Conservation (phyloP, 2,329 filamentous ascomycete species). For the Xylariaceae sp. region DNA sequence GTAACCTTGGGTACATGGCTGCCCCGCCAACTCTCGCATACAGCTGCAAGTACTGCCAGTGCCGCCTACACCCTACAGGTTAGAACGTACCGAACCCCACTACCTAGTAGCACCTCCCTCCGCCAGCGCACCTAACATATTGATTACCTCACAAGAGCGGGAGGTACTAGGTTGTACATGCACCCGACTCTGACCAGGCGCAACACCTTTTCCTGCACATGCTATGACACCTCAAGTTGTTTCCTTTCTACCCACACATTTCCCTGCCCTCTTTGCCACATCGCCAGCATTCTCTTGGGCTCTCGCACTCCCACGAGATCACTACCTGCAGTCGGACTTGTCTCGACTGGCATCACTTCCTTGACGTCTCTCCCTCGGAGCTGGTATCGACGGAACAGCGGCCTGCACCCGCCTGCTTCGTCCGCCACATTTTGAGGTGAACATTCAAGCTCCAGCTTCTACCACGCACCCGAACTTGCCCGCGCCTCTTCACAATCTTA, state of each 20-base stretch:
- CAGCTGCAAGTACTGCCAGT: too few species aligned
- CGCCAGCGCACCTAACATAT: too few species aligned
- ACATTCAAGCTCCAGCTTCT: constrained; percentile 14
- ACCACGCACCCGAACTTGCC: constrained; percentile 4
- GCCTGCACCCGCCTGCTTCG: constrained; percentile 30
- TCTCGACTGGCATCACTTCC: constrained; percentile 3
- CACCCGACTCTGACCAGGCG: neutral
- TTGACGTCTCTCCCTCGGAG: constrained; percentile 4
- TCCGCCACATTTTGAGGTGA: constrained; percentile 6
- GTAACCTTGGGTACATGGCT: too few species aligned
- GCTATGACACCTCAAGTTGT: constrained; percentile 11
- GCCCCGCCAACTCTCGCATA: too few species aligned
- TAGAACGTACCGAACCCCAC: too few species aligned
- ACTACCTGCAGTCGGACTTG: neutral
- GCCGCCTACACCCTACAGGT: too few species aligned
- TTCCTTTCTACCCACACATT: constrained; percentile 10
- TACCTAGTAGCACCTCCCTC: too few species aligned
- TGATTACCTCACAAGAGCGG: too few species aligned
- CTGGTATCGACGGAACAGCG: constrained; percentile 25
- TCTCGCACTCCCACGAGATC: neutral
- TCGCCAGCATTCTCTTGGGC: constrained; percentile 1
- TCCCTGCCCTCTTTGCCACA: constrained; percentile 1
- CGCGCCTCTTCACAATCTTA: constrained; percentile 15
- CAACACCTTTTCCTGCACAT: neutral
- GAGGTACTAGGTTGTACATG: too few species aligned